Evolutionary conservation across 2,329 filamentous ascomycete genomes (phyloP), one percentile per base, ranked within the genome.

Genomic region (Neopestalotiopsis sp.): DNA sequence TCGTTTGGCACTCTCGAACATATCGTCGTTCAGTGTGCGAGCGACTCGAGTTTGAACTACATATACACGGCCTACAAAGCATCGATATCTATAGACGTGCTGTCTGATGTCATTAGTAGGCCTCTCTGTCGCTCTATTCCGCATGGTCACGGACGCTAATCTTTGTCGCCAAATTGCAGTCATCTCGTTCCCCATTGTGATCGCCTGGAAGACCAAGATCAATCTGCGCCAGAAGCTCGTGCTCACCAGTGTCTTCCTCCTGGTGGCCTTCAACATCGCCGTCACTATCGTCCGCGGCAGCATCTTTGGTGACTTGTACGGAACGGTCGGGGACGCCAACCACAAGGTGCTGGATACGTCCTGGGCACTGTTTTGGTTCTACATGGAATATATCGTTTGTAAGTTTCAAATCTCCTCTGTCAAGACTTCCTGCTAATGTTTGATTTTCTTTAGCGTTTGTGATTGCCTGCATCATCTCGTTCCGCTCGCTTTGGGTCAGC

Each of bases 381-480:
- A 64, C 13, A 49, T 69, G 32, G 72, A 74, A 45, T 71, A 68
- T 45, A 67, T 67, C 24, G 68, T 69, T 28, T 59, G 65, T 67
- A 61, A 49, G 65, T 61, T 57, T 57, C 38, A 30, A 38, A 6
- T 9, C 28, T 34, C 17, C 45, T 12, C 17, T n/a, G 12, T 42
- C 17, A 28, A n/a, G 24, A 61, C 17, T 17, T 24, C 14, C 24
- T 17, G 24, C 24, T 61, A 61, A 32, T 61, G 24, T 32, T 34
- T 17, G 20, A 17, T 61, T 28, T 34, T 61, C 24, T 32, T 38
- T 53, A 68, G 73, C 73, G n/a, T 72, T 70, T 34, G 32, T 73
- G 4, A 65, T 74, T 20, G 73, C 73, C 40, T 74, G 73, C 56
- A 57, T 72, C 32, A 69, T 74, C 17, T 74, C 73, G 2, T 74